phyloP scores from a whole-genome alignment of 352 stramenopile genomes.

The Phytophthora kernoviae region DNA sequence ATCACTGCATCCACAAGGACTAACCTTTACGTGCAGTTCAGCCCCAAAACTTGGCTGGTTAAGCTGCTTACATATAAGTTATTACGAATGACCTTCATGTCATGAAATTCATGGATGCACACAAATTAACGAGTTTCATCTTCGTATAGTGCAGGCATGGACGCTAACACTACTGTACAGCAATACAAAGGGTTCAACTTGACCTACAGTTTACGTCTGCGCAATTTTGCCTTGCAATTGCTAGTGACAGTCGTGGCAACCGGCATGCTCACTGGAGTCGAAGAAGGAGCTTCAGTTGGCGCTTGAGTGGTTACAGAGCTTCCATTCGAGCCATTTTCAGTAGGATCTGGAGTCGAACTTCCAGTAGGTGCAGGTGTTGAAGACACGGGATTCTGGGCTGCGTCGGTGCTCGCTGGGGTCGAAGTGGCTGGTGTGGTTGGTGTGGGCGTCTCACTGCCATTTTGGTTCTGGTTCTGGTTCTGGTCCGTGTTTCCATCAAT shows the following conservation, averaged over 20 bases:
- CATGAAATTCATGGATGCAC: too few relatives aligned
- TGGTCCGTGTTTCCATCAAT: slow-evolving; percentile 20
- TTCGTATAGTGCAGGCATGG: not conserved
- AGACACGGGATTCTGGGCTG: slow-evolving; percentile 10
- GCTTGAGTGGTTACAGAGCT: not conserved
- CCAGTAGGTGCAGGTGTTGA: slow-evolving; percentile 5
- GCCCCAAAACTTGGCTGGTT: too few relatives aligned
- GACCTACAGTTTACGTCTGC: slow-evolving; percentile 14
- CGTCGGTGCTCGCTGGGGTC: slow-evolving; percentile 5
- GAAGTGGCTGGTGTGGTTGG: not conserved
- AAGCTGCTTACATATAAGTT: too few relatives aligned
- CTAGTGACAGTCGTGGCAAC: not conserved
- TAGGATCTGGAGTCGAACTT: slow-evolving; percentile 1
- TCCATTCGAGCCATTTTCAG: too few relatives aligned
- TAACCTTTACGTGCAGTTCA: too few relatives aligned
- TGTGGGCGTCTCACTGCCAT: not conserved
- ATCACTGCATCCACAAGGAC: too few relatives aligned
- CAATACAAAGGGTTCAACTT: not conserved
- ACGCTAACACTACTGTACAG: not conserved
- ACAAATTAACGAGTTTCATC: too few relatives aligned
- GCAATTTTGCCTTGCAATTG: slow-evolving; percentile 26
- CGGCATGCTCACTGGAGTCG: slow-evolving; percentile 1
- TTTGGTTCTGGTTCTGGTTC: slow-evolving; percentile 10
- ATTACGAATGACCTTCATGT: too few relatives aligned
- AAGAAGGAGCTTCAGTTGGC: slow-evolving; percentile 2